These are phyloP conservation scores for Solanum pimpinellifolium DNA, from an alignment of 257 asterid genomes.

Conservation along the genomic window DNA sequence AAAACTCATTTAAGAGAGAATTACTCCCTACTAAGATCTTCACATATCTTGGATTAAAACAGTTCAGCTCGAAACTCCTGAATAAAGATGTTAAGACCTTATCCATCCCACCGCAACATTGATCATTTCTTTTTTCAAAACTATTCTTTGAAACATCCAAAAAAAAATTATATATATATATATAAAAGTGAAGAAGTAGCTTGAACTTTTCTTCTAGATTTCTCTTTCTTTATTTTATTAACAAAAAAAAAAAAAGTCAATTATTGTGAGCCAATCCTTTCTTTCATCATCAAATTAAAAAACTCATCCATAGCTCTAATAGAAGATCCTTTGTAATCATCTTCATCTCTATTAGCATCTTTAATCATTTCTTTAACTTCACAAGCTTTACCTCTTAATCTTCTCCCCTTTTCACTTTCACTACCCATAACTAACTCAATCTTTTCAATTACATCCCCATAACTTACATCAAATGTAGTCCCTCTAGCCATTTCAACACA, in stretches of 20 bases:
- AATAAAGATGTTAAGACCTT: not conserved
- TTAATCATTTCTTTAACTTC: conserved; percentile 20
- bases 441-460: conserved; percentile 27
- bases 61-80: not conserved
- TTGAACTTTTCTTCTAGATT: not conserved
- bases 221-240: not conserved
- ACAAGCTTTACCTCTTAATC: conserved; percentile 22
- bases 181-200: not conserved
- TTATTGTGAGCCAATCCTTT: not conserved
- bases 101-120: not conserved
- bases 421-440: conserved; percentile 46
- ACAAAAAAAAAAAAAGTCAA: not conserved
- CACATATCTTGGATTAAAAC: fast-evolving
- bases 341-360: conserved; percentile 27
- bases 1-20: not conserved
- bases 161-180: not conserved
- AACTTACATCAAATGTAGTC: conserved; percentile 31
- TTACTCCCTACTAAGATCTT: not conserved
- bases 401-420: conserved; percentile 17
- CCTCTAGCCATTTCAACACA: conserved; percentile 62
- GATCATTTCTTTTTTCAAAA: not conserved
- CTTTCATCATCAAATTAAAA: conserved; percentile 13
- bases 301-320: conserved; percentile 42
- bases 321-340: conserved; percentile 30
- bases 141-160: not conserved